Evolutionary conservation across 768 basidiomycete species (phyloP), one percentile per base, ranked within the genome.

Genomic region (Gymnopilus junonius): DNA sequence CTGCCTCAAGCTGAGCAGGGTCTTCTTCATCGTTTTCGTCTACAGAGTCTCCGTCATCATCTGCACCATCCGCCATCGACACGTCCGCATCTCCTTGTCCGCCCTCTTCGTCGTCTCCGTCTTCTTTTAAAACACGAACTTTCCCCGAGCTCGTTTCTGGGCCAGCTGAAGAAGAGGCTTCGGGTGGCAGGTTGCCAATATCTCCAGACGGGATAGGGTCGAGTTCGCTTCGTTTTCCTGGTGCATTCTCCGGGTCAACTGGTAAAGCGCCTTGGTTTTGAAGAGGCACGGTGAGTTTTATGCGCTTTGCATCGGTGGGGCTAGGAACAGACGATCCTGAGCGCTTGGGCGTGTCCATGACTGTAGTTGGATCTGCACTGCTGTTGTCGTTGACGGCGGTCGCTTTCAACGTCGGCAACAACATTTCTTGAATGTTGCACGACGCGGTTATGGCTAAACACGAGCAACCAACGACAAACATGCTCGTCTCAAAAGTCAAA

Each of bases 11-110:
- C 69, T 92, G 90, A 4, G 91, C 92, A 2, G 91, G 88, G 76
- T 94, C 93, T 71, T 94, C 93, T 43, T 92, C 92, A 73, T 94
- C 92, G 67, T 87, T 88, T 63, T 93, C 91, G 65, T 93, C 93
- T 8, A 79, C 90, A 2, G 90, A 91, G 64, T 93, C 92, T 5
- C 69, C 84, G 64, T 92, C 92, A 63, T 92, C 92, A 56, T 93
- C 92, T 1, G 68, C 89, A 5, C 81, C 90, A 58, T 93, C 91
- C 6, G 85, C 90, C 92, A 94, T 94, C 31, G 90, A 92, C 60
- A 93, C 87, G 60, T 70, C 72, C 50, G 69, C 70, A 46, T 71
- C 70, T 23, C 67, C 71, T 35, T 65, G 66, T 15, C 67, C 71
- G 14, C 84, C 90, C 8, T 79, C 82, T 61, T 91, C 90, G 11